Evolutionary conservation across 1,139 yeast species (phyloP).

Genomic region (Kodamaea ohmeri): DNA sequence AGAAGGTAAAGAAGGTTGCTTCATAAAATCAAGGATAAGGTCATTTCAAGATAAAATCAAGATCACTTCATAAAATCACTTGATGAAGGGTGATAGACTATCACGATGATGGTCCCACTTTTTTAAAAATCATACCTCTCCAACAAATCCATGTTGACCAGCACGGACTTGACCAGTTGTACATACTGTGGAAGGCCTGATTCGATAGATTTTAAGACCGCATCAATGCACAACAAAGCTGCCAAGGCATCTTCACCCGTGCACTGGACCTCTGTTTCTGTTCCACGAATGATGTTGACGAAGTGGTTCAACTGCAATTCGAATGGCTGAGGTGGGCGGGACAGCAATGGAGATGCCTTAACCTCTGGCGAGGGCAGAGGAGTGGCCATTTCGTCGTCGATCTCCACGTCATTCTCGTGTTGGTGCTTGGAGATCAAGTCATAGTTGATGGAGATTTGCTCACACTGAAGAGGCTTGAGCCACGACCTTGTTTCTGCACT

Average conservation of each 20-base stretch:
- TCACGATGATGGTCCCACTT: neutral
- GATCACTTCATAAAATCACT: too few relatives aligned
- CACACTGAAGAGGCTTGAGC: constrained; percentile 32
- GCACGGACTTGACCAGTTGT: constrained; percentile 24
- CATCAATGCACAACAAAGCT: constrained; percentile 41
- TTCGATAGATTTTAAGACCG: constrained; percentile 35
- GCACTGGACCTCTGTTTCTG: constrained; percentile 33
- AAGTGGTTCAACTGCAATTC: constrained; percentile 41
- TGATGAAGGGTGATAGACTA: too few relatives aligned
- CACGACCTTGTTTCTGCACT: constrained; percentile 23
- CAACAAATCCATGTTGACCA: constrained; percentile 15
- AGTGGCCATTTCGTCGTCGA: constrained; percentile 17
- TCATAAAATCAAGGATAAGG: too few relatives aligned
- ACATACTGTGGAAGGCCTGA: constrained; percentile 37
- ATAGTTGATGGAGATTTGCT: constrained; percentile 22
- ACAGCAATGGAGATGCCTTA: constrained; percentile 19
- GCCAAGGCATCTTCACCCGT: constrained; percentile 42
- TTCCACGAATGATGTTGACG: constrained; percentile 34
- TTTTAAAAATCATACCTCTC: constrained; percentile 10
- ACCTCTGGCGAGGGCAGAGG: constrained; percentile 29
- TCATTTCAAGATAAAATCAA: too few relatives aligned
- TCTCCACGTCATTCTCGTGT: constrained; percentile 12
- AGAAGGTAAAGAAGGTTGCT: too few relatives aligned
- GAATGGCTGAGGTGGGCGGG: constrained; percentile 33
- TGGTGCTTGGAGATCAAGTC: constrained; percentile 12